A percentile compares a stretch with the other conserved stretches of the same genome.
Conservation (phyloP, 2,329 filamentous ascomycete species). For the Hypoxylon sp. region DNA sequence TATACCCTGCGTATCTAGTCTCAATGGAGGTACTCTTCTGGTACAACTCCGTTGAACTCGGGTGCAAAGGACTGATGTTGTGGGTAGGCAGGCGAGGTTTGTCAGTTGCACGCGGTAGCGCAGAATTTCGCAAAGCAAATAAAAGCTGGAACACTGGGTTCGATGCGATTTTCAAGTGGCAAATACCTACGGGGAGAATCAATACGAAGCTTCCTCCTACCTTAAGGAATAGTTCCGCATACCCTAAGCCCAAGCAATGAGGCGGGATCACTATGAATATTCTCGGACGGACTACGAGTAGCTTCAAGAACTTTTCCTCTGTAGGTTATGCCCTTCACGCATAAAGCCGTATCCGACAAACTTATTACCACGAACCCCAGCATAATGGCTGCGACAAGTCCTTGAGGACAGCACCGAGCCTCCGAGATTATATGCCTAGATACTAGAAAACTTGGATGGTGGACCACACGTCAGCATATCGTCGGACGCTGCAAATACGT, state of each 20-base stretch:
- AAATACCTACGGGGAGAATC: neutral
- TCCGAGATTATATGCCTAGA: conserved; percentile 50
- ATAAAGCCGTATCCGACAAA: conserved; percentile 11
- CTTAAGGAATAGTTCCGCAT: neutral
- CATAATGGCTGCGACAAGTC: conserved; percentile 45
- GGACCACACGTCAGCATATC: neutral
- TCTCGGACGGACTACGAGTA: conserved; percentile 20
- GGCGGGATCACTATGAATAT: conserved; percentile 25
- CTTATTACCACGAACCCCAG: conserved; percentile 11
- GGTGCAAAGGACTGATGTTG: neutral
- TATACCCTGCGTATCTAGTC: neutral
- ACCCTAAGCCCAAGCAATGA: neutral
- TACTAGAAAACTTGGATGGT: conserved; percentile 41
- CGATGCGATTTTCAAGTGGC: conserved; percentile 16
- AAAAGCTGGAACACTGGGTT: neutral
- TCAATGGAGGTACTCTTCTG: neutral
- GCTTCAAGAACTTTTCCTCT: neutral
- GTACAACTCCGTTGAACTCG: neutral
- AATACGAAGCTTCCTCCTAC: conserved; percentile 3
- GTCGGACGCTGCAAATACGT: neutral
- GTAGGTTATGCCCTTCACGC: conserved; percentile 1
- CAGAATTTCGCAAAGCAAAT: conserved; percentile 11
- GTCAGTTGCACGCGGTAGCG: conserved; percentile 6
- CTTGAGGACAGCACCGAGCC: conserved; percentile 39
- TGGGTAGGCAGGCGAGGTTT: neutral